A percentile compares a stretch with the other conserved stretches of the same genome.
Evolutionary conservation across 768 basidiomycete species (phyloP).

Genomic region (Suillus lakei): DNA sequence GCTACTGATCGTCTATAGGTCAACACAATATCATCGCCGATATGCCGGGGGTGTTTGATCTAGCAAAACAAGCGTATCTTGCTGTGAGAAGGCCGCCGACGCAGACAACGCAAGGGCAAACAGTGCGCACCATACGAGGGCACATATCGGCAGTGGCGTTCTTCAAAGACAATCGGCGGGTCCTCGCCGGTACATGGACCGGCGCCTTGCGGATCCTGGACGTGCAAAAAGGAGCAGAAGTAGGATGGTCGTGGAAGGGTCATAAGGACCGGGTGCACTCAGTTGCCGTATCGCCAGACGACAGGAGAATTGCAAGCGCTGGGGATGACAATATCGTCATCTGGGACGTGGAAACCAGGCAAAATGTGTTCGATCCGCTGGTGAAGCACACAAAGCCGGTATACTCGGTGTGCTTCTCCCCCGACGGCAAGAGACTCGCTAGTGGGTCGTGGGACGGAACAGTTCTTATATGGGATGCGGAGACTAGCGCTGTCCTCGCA

Average conservation of each 20-base stretch:
- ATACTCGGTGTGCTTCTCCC: background rate
- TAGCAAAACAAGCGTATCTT: background rate
- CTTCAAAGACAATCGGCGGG: constrained; percentile 31
- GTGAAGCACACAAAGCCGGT: background rate
- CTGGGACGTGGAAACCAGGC: constrained; percentile 33
- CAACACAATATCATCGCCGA: too few species aligned
- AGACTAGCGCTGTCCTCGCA: background rate
- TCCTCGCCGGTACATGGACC: constrained; percentile 33
- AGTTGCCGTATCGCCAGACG: constrained; percentile 36
- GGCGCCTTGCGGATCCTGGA: constrained; percentile 34
- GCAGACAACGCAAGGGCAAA: constrained; percentile 20
- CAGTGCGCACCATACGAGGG: too few species aligned
- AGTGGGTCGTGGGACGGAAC: background rate
- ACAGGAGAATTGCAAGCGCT: constrained; percentile 34
- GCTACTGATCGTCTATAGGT: too few species aligned
- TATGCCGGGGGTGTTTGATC: too few species aligned
- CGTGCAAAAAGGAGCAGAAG: constrained; percentile 19
- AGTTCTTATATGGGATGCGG: background rate
- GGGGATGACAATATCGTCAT: constrained; percentile 35
- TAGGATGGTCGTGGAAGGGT: background rate
- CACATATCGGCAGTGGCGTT: constrained; percentile 32
- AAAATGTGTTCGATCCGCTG: constrained; percentile 29
- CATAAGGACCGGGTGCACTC: background rate
- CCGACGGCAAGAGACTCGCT: background rate
- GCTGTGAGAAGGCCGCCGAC: background rate